Base-by-base conservation (phyloP, 2,329 filamentous ascomycete species). In the Fusarium clavum region DNA sequence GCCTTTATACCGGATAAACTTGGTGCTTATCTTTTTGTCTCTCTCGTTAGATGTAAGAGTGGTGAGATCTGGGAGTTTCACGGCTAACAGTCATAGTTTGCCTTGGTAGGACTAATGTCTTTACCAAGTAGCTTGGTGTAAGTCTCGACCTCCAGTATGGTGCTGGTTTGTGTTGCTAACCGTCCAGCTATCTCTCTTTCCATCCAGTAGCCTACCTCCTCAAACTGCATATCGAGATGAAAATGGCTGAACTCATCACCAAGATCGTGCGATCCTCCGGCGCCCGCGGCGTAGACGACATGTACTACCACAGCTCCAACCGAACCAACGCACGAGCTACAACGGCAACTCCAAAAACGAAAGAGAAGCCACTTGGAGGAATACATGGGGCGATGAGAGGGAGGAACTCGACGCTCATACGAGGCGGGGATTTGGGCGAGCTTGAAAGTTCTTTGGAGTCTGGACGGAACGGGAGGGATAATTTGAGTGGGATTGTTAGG, bases 181-280 rank as follows among this genome's bases (percentile, higher is more conserved):
- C 27, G 0, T 5, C 0, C 4, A 78, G 76, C 0, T 79, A 76
- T 10, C 57, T 79, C 0, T 75, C 75, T 0, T 79, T 79, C n/a
- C 82, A 85, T n/a, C 83, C 83, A 0, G 75, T 86, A 1, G 82
- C 81, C 10, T 85, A 84, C 61, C 77, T 84, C 1, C 76, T 85
- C 13, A 86, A 86, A 52, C 77, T 86, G 10, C 81, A 85, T 48
- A 85, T 86, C 58, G 84, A 85, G 60, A 83, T 86, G 81, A 80
- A 79, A 18, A 85, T 86, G 82, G 82, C 84, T 51, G 81, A 83
- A 27, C 79, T 86, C 8, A 85, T 85, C 63, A 80, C 73, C 5
- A 82, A 80, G 32, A 73, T 78, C 5, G 69, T 78, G 1, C 62
- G 60, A 1, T 66, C 62, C 0, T 45, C 64, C 0, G 57, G 59